Evolutionary conservation across 805 yeast genomes (phyloP).

Genomic region (Yamadazyma nakazawae): DNA sequence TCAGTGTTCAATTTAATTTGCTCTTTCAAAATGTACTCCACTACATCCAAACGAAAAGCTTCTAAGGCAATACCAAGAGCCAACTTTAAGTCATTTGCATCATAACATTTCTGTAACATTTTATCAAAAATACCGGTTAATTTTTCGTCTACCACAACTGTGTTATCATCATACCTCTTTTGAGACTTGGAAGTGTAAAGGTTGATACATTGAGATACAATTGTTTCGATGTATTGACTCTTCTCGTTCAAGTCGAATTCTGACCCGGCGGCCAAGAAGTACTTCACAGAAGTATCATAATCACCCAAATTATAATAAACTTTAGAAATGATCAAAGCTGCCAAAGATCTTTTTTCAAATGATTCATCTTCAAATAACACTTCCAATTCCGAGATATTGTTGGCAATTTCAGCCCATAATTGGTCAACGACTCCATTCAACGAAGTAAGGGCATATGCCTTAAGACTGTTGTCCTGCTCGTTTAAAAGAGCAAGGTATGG

Average conservation of each 20-base stretch:
- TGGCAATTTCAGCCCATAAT: constrained; percentile 96
- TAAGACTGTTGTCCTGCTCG: constrained; percentile 75
- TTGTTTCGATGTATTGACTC: constrained; percentile 88
- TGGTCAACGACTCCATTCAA: constrained; percentile 82
- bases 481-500: constrained; percentile 86
- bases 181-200: constrained; percentile 69
- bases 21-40: constrained; percentile 52
- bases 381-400: constrained; percentile 82
- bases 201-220: constrained; percentile 89
- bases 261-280: constrained; percentile 79
- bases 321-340: constrained; percentile 90
- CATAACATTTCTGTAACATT: constrained; percentile 80
- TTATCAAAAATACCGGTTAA: constrained; percentile 72
- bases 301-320: constrained; percentile 91
- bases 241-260: constrained; percentile 71
- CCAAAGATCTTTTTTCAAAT: constrained; percentile 74
- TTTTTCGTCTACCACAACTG: constrained; percentile 51
- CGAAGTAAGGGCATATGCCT: constrained; percentile 79
- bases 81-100: constrained; percentile 65
- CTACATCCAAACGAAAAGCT: constrained; percentile 79
- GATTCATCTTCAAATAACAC: constrained; percentile 81
- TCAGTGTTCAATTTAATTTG: constrained; percentile 47
- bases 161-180: constrained; percentile 26
- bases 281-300: constrained; percentile 84
- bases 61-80: constrained; percentile 92